Evolutionary conservation across 371 early-diverging fungal species (phyloP).

Genomic region (Rhizopus microsporus): DNA sequence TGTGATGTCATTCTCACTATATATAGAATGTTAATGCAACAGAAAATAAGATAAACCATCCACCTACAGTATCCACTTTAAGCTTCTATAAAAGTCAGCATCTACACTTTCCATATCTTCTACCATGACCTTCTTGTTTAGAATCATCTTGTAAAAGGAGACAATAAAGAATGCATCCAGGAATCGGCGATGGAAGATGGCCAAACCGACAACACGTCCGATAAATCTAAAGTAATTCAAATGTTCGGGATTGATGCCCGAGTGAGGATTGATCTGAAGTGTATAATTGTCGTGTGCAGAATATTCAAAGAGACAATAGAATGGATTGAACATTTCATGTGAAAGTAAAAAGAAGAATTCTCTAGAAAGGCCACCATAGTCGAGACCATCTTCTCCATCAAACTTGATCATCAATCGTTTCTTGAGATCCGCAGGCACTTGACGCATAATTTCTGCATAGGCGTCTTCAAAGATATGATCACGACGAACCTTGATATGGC

Average conservation of each 20-base stretch:
- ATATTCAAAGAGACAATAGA: constrained; percentile 96
- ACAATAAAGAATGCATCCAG: constrained; percentile 96
- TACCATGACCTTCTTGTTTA: constrained; percentile 83
- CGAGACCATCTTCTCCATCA: constrained; percentile 97
- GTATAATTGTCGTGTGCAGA: constrained; percentile 97
- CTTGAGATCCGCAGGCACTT: constrained; percentile 83
- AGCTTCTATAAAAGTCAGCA: constrained; percentile 87
- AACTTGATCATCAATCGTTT: constrained; percentile 97
- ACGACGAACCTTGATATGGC: constrained; percentile 88
- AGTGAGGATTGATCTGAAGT: constrained; percentile 95
- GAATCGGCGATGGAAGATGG: constrained; percentile 96
- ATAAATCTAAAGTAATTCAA: constrained; percentile 98
- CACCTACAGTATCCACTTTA: constrained; percentile 90
- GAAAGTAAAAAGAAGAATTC: constrained; percentile 97
- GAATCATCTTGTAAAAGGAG: constrained; percentile 95
- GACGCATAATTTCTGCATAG: constrained; percentile 90
- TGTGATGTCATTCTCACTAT: constrained; percentile 83
- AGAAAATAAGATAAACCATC: not conserved
- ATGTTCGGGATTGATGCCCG: constrained; percentile 97
- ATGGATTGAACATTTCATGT: constrained; percentile 98
- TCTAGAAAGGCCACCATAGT: constrained; percentile 96
- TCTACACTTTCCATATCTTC: constrained; percentile 97
- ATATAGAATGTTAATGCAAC: not conserved
- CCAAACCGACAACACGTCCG: constrained; percentile 95
- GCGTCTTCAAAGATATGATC: constrained; percentile 92